Evolutionary conservation across 2,329 filamentous ascomycete species (phyloP).

Genomic region (Paraphaeosphaeria sporulosa): DNA sequence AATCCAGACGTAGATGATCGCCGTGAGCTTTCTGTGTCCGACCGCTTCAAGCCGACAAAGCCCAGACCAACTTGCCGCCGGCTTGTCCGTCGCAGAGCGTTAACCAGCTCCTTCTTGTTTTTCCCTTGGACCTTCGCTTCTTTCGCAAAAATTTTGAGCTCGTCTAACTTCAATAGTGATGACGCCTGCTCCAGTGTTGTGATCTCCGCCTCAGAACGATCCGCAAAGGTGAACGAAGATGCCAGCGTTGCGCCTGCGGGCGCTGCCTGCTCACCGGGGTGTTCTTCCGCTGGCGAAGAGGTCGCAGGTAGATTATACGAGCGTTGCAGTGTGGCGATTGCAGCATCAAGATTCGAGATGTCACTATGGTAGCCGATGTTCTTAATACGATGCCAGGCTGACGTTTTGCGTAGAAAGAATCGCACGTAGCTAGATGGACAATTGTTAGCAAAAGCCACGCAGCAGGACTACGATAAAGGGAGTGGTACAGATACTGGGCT

Average conservation of each 20-base stretch:
- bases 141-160: slow-evolving; percentile 83
- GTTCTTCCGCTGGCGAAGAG: slow-evolving; percentile 44
- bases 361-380: slow-evolving; percentile 83
- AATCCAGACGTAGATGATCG: slow-evolving; percentile 53
- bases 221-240: slow-evolving; percentile 77
- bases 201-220: slow-evolving; percentile 76
- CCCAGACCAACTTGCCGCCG: slow-evolving; percentile 78
- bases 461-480: neutral
- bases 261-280: slow-evolving; percentile 59
- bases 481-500: slow-evolving; percentile 83
- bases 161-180: slow-evolving; percentile 81
- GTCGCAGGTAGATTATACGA: slow-evolving; percentile 62
- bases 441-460: slow-evolving; percentile 4
- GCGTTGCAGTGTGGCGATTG: slow-evolving; percentile 71
- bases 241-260: slow-evolving; percentile 60
- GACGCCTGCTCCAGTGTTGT: slow-evolving; percentile 83
- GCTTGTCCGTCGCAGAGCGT: slow-evolving; percentile 76
- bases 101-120: slow-evolving; percentile 82
- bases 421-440: slow-evolving; percentile 75
- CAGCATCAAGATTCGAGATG: slow-evolving; percentile 74
- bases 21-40: slow-evolving; percentile 65
- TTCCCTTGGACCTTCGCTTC: slow-evolving; percentile 87
- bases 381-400: slow-evolving; percentile 85
- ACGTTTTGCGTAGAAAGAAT: slow-evolving; percentile 89
- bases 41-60: slow-evolving; percentile 71